A percentile compares a stretch with the other conserved stretches of the same genome.
Conservation (phyloP, 768 basidiomycete species). For the Gymnopilus dilepis region DNA sequence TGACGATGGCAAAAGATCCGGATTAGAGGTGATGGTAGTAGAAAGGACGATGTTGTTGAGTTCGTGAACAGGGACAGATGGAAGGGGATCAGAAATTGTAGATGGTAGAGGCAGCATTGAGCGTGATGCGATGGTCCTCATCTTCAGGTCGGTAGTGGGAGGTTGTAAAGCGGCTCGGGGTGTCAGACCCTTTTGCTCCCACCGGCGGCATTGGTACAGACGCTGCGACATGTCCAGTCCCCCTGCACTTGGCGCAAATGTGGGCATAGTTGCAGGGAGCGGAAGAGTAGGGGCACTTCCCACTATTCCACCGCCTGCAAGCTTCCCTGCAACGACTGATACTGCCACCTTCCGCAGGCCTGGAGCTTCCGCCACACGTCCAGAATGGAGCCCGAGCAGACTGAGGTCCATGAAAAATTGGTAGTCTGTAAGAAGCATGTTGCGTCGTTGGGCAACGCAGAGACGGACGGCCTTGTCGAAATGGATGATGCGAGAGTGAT, state of each 20-base stretch:
- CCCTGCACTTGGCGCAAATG: constrained; percentile 14
- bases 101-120: constrained; percentile 1
- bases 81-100: background rate
- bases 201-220: background rate
- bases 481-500: constrained; percentile 29
- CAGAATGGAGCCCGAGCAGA: constrained; percentile 12
- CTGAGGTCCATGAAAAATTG: constrained; percentile 20
- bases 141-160: constrained; percentile 8
- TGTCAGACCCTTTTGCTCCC: background rate
- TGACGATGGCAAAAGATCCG: constrained; percentile 6
- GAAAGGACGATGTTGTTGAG: too few relatives aligned
- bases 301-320: constrained; percentile 22
- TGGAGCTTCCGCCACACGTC: background rate
- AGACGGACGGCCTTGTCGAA: constrained; percentile 37
- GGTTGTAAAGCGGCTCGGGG: background rate
- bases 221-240: constrained; percentile 2
- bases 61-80: background rate
- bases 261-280: constrained; percentile 14
- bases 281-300: constrained; percentile 20
- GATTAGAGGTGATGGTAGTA: background rate
- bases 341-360: background rate
- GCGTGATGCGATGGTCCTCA: background rate
- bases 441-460: too few relatives aligned
- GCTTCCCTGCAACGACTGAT: constrained; percentile 12
- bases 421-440: constrained; percentile 20